phyloP scores from a whole-genome alignment of 495 filamentous ascomycete genomes.

The Usnea hakonensis region DNA sequence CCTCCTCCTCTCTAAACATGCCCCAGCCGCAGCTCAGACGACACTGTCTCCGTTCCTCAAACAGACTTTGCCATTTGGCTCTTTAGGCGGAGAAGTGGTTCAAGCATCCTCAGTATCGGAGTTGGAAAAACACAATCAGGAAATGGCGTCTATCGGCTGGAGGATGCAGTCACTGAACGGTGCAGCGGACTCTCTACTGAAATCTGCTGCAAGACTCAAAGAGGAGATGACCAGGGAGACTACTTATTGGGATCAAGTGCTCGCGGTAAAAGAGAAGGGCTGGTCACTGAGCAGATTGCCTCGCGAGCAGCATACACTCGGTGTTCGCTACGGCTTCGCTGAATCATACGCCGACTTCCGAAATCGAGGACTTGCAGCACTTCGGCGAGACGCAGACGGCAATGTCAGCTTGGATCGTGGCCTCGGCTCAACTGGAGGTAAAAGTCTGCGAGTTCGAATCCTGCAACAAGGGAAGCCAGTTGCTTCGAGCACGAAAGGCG shows the following conservation, averaged over 20 bases:
- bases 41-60: slow-evolving; percentile 66
- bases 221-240: slow-evolving; percentile 69
- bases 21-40: slow-evolving; percentile 54
- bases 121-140: slow-evolving; percentile 44
- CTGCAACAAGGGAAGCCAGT: slow-evolving; percentile 36
- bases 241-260: slow-evolving; percentile 79
- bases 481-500: slow-evolving; percentile 35
- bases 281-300: slow-evolving; percentile 76
- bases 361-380: slow-evolving; percentile 65
- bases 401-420: slow-evolving; percentile 66
- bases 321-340: slow-evolving; percentile 80
- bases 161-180: slow-evolving; percentile 66
- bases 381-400: slow-evolving; percentile 68
- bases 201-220: slow-evolving; percentile 62
- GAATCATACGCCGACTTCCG: slow-evolving; percentile 74
- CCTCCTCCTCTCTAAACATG: slow-evolving; percentile 70
- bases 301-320: slow-evolving; percentile 63
- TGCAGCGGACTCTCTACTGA: slow-evolving; percentile 66
- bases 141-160: slow-evolving; percentile 64
- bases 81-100: slow-evolving; percentile 67
- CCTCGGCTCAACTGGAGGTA: slow-evolving; percentile 45
- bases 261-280: slow-evolving; percentile 70
- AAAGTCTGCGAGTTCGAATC: slow-evolving; percentile 57
- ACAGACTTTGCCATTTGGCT: slow-evolving; percentile 59
- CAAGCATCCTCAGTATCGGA: slow-evolving; percentile 48